These are phyloP conservation scores for Mallotus japonicus DNA, from an alignment of 441 rosid species.

Conservation along the genomic window DNA sequence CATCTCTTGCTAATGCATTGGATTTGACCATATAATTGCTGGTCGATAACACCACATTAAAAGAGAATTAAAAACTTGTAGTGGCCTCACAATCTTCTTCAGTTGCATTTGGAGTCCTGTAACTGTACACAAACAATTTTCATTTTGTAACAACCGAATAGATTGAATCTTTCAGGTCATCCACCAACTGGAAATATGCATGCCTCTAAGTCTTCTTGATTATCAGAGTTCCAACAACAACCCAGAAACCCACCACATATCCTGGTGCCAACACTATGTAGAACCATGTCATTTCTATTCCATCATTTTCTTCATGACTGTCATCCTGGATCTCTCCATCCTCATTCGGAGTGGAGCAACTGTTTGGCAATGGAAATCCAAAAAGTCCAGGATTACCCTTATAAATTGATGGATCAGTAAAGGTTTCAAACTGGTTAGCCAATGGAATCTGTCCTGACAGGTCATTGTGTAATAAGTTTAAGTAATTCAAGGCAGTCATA, in stretches of 20 bases:
- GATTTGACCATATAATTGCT: no score
- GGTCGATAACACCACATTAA: no score
- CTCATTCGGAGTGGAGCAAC: constrained; percentile 9
- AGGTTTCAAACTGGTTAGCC: constrained; percentile 14
- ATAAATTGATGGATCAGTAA: constrained; percentile 9
- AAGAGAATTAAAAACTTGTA: no score
- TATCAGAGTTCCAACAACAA: constrained; percentile 9
- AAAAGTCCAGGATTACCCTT: constrained; percentile 16
- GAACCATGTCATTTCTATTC: constrained; percentile 17
- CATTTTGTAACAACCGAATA: neutral
- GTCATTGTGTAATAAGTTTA: constrained; percentile 11
- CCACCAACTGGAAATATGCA: constrained; percentile 8
- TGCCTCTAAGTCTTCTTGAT: constrained; percentile 4
- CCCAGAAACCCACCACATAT: constrained; percentile 7
- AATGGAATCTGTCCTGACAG: constrained; percentile 16
- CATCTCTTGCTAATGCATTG: no score
- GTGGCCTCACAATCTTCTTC: no score
- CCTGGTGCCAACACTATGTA: constrained; percentile 6
- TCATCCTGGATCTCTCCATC: neutral
- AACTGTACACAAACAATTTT: neutral
- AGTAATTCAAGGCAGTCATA: constrained; percentile 16
- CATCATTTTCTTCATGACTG: neutral
- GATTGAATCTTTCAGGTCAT: neutral
- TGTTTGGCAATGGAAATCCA: constrained; percentile 7
- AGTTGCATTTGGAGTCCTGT: no score